Base-by-base conservation (phyloP, 305 asterid genomes). In the Fraxinus dipetala region DNA sequence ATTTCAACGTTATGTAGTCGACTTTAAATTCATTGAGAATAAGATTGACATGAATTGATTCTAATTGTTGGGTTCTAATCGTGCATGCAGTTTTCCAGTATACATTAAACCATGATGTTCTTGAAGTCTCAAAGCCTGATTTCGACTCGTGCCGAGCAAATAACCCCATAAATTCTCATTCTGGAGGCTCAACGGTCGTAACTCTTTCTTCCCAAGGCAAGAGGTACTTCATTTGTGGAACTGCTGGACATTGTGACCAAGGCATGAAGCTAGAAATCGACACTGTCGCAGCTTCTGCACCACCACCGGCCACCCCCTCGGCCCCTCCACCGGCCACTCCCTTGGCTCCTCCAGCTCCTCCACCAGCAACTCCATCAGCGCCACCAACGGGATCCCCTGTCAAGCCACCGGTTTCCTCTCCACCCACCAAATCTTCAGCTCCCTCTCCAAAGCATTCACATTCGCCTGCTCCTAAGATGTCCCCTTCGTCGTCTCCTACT, bases 201-300 rank as follows among this genome's bases (percentile, higher is more conserved):
- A 59, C 92, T 65, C 91, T 92, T 40, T 59, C 89, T 13, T 51
- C 97, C 83, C 56, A 88, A 8, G 97, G 97, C 76, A 85, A 70
- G 83, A 83, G 92, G 72, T 92, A 91, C 89, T 93, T 90, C 86
- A 87, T 89, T 35, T 91, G 98, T 80, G 90, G 92, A 24, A 83
- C 89, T 59, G 83, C 78, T 13, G 91, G 90, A 0, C 96, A 92
- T 85, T 93, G 98, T 87, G 65, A 82, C 80, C 35, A 51, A 36
- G 95, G 98, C 83, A 93, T 92, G 98, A 93, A 93, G 78, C 26
- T 93, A 72, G 82, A 84, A 38, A 84, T 93, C 84, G 81, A 83
- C 86, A 86, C 84, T 65, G 54, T 83, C 6, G 78, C 90, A 20
- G 75, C 86, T 26, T 28, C 90, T 2, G 22, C 91, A 9, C 82